Percentiles rank a stretch among this genome's conserved stretches.
These are phyloP conservation scores for Ramalina peruviana DNA, from an alignment of 495 filamentous ascomycete genomes.

Conservation along the genomic window DNA sequence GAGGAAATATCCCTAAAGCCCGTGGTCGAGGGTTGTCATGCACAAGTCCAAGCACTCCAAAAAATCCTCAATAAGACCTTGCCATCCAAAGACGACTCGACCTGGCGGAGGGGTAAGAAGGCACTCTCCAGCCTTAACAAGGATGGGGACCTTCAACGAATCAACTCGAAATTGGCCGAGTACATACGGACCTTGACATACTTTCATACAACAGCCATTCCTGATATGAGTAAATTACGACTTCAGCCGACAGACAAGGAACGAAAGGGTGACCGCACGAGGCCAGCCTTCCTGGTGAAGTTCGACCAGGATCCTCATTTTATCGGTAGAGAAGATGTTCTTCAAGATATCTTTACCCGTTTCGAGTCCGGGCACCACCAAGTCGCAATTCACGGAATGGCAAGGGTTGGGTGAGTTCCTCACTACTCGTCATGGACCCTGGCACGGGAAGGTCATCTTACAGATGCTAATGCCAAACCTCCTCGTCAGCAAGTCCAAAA, in stretches of 20 bases:
- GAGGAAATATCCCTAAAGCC: conserved; percentile 13
- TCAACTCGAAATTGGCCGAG: conserved; percentile 11
- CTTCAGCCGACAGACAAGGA: background rate
- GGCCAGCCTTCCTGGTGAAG: conserved; percentile 12
- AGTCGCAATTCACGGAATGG: conserved; percentile 28
- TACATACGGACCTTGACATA: conserved; percentile 16
- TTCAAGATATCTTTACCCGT: conserved; percentile 20
- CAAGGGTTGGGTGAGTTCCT: conserved; percentile 33
- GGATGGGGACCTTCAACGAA: conserved; percentile 18
- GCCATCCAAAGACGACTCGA: conserved; percentile 7
- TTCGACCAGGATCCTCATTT: conserved; percentile 29
- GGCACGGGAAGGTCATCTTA: background rate
- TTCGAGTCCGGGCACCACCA: conserved; percentile 12
- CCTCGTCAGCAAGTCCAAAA: conserved; percentile 33
- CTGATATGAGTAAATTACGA: conserved; percentile 1
- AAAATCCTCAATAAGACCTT: conserved; percentile 13
- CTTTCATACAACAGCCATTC: background rate
- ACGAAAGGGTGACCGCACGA: background rate
- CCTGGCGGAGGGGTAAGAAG: conserved; percentile 11
- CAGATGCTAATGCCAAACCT: background rate
- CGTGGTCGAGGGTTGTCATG: conserved; percentile 15
- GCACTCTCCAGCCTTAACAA: conserved; percentile 15
- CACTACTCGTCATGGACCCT: background rate
- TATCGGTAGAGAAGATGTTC: conserved; percentile 24
- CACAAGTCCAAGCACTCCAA: conserved; percentile 12